These are phyloP conservation scores for Garcia nutans DNA, from an alignment of 345 rosid genomes.

Conservation along the genomic window DNA sequence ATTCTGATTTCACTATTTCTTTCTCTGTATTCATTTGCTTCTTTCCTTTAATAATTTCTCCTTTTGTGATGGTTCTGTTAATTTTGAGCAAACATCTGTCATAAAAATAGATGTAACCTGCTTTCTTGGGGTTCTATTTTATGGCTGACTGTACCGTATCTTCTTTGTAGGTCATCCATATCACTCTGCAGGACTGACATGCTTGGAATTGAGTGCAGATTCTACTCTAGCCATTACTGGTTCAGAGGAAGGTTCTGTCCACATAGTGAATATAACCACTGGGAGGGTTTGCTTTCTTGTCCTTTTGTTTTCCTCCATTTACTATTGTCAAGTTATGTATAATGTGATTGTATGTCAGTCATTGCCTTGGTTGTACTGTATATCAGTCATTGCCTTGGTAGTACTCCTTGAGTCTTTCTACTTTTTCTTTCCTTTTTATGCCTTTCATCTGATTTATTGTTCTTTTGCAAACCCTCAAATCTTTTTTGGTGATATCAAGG, in stretches of 20 bases:
- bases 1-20: neutral
- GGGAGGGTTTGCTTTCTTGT: conserved; percentile 62
- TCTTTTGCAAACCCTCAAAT: neutral
- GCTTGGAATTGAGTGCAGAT: conserved; percentile 73
- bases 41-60: neutral
- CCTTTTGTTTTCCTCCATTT: neutral
- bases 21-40: neutral
- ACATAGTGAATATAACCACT: conserved; percentile 70
- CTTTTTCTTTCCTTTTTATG: neutral
- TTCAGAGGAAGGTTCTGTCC: conserved; percentile 69
- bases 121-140: neutral
- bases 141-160: conserved; percentile 8
- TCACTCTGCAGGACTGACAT: conserved; percentile 74
- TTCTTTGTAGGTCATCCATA: conserved; percentile 69
- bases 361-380: neutral
- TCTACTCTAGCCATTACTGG: conserved; percentile 83
- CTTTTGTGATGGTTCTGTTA: neutral
- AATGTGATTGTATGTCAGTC: neutral
- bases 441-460: neutral
- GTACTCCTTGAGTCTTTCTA: neutral
- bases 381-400: neutral
- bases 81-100: neutral
- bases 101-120: neutral
- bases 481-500: neutral
- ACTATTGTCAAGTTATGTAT: conserved; percentile 1